Conservation (phyloP, 495 filamentous ascomycete species). For the Jackrogersella multiformis region DNA sequence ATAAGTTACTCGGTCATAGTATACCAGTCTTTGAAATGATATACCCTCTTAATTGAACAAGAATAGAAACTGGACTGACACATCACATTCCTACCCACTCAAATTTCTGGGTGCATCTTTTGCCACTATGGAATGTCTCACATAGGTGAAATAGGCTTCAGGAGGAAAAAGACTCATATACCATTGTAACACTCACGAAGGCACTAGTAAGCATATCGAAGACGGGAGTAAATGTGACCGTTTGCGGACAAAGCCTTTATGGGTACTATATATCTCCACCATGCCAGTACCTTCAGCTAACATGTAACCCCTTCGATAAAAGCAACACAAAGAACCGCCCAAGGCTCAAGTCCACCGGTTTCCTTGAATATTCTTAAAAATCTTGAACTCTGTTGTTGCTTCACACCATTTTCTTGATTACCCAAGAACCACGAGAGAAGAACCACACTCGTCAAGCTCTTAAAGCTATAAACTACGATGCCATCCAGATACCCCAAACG, state of each 20-base stretch:
- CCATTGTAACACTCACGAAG: not conserved
- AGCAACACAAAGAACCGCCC: slow-evolving; percentile 4
- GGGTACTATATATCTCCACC: slow-evolving; percentile 3
- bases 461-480: not conserved
- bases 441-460: not conserved
- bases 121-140: not conserved
- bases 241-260: slow-evolving; percentile 9
- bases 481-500: slow-evolving; percentile 3
- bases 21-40: not conserved
- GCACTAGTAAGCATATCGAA: not conserved
- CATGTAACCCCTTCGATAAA: not conserved
- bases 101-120: not conserved
- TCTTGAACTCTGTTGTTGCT: not conserved
- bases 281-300: not conserved
- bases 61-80: not conserved
- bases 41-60: not conserved
- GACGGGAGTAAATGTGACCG: not conserved
- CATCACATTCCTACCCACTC: slow-evolving; percentile 9
- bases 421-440: not conserved
- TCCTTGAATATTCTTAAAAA: not conserved
- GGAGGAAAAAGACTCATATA: not conserved
- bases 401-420: not conserved
- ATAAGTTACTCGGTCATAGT: not conserved
- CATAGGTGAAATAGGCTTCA: not conserved
- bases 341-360: not conserved